These are phyloP conservation scores for Cunninghamia lanceolata DNA, from an alignment of 75 land plant species.

Conservation along the genomic window DNA sequence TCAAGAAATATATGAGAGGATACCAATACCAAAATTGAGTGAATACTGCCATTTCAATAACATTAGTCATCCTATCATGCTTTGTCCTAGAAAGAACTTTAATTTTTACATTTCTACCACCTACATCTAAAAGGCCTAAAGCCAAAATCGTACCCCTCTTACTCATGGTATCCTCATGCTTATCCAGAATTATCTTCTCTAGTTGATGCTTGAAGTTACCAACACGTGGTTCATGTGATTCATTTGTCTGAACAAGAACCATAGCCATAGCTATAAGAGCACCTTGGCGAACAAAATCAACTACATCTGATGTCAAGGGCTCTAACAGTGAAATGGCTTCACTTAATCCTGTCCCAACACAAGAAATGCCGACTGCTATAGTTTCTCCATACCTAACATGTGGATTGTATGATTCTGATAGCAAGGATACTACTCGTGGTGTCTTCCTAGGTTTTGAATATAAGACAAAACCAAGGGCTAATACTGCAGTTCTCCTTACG, in stretches of 20 bases:
- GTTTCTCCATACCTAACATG: slow-evolving; percentile 55
- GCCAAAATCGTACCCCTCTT: slow-evolving; percentile 55
- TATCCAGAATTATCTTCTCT: slow-evolving; percentile 44
- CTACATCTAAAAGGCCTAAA: slow-evolving; percentile 43
- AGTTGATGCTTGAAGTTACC: slow-evolving; percentile 36
- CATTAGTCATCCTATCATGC: slow-evolving; percentile 47
- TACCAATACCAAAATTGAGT: slow-evolving; percentile 56
- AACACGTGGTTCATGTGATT: too few species aligned
- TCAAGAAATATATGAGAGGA: too few species aligned
- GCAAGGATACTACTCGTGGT: too few species aligned
- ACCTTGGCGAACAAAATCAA: too few species aligned
- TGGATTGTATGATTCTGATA: slow-evolving; percentile 46
- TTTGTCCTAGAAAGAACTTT: slow-evolving; percentile 41
- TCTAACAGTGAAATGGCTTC: too few species aligned
- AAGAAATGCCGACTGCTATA: slow-evolving; percentile 48
- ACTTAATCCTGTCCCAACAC: slow-evolving; percentile 45
- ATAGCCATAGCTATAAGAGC: too few species aligned
- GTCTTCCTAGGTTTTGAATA: too few species aligned
- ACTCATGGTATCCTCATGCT: too few species aligned
- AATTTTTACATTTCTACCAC: slow-evolving; percentile 49
- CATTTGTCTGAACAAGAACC: too few species aligned
- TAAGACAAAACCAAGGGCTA: too few species aligned
- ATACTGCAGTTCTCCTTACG: too few species aligned
- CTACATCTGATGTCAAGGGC: too few species aligned
- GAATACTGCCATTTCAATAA: slow-evolving; percentile 55